These are phyloP conservation scores for Panus rudis DNA, from an alignment of 768 basidiomycete genomes.

Conservation along the genomic window DNA sequence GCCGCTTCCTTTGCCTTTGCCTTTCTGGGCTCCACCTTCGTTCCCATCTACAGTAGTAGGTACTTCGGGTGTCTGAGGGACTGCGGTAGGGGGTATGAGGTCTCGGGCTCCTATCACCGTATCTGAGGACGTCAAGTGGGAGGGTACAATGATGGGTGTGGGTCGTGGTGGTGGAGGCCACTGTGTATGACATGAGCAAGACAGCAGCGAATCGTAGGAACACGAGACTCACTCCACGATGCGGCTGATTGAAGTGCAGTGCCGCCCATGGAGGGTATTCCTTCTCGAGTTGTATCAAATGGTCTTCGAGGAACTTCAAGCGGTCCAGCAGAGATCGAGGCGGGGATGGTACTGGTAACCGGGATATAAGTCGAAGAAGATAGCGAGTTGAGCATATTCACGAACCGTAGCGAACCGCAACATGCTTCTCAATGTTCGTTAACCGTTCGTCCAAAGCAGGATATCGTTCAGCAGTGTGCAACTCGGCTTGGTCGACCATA, in stretches of 20 bases:
- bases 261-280: conserved; percentile 87
- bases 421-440: conserved; percentile 60
- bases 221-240: conserved; percentile 55
- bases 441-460: conserved; percentile 62
- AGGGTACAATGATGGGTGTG: conserved; percentile 73
- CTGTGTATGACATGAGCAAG: conserved; percentile 28
- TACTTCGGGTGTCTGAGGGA: neutral
- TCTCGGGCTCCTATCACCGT: neutral
- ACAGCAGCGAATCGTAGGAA: neutral
- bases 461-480: conserved; percentile 37
- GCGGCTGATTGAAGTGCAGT: conserved; percentile 81
- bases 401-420: conserved; percentile 68
- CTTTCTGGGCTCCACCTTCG: conserved; percentile 11
- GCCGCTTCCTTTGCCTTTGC: conserved; percentile 16
- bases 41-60: conserved; percentile 6
- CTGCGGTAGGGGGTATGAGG: no score
- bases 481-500: conserved; percentile 17
- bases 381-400: neutral
- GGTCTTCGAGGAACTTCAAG: conserved; percentile 68
- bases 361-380: neutral
- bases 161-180: conserved; percentile 81
- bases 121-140: conserved; percentile 40
- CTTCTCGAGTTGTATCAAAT: conserved; percentile 68
- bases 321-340: conserved; percentile 60
- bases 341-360: conserved; percentile 53